A percentile compares a stretch with the other conserved stretches of the same genome.
Evolutionary conservation across 139 green algal species (phyloP).

Genomic region (Volvox africanus): DNA sequence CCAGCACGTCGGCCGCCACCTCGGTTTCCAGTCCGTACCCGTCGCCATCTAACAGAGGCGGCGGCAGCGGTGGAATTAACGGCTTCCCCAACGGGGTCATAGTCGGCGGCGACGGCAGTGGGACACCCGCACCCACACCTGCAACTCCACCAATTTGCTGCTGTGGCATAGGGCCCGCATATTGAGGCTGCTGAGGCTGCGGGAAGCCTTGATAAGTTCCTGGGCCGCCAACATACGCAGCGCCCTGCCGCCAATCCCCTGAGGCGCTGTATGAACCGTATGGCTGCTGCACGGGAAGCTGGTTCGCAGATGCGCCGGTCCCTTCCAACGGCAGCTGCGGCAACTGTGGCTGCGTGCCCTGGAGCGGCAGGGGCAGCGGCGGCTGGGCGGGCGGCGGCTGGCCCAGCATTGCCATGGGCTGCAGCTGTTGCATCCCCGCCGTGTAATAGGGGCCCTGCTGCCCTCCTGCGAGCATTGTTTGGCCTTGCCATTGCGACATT

Average conservation of each 20-base stretch:
- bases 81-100: too few species aligned
- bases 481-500: too few species aligned
- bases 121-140: not conserved
- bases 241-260: not conserved
- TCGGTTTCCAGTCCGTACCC: constrained; percentile 17
- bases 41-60: not conserved
- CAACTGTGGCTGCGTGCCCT: not conserved
- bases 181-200: not conserved
- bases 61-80: not conserved
- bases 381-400: too few species aligned
- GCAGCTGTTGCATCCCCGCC: not conserved
- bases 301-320: not conserved
- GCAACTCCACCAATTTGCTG: not conserved
- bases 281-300: not conserved
- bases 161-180: not conserved
- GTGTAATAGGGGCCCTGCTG: not conserved
- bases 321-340: not conserved
- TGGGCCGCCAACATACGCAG: not conserved
- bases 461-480: too few species aligned
- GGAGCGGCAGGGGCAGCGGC: not conserved
- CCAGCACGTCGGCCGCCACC: not conserved
- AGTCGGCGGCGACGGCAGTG: not conserved
- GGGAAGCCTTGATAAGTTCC: not conserved
- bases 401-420: too few species aligned
- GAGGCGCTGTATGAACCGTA: not conserved